phyloP scores from a whole-genome alignment of 2,329 filamentous ascomycete species.

The Beauveria caledonica region DNA sequence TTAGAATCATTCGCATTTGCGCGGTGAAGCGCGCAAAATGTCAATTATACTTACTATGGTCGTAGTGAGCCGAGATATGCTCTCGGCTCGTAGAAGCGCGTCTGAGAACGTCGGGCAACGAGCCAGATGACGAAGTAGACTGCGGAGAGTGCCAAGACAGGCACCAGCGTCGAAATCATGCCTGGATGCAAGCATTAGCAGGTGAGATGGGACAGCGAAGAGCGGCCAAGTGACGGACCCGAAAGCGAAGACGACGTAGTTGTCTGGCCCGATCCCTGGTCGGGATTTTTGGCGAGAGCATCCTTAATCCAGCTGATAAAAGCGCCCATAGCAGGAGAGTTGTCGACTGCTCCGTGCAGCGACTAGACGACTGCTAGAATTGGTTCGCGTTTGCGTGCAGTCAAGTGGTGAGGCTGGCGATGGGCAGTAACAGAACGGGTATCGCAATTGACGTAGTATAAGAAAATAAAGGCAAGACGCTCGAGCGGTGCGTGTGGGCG shows the following conservation, averaged over 20 bases:
- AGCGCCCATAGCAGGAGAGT: slow-evolving; percentile 25
- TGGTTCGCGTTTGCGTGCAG: slow-evolving; percentile 5
- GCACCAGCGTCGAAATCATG: slow-evolving; percentile 44
- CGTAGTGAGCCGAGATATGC: slow-evolving; percentile 41
- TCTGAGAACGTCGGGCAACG: slow-evolving; percentile 36
- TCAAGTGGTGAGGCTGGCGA: background rate
- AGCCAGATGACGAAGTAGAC: slow-evolving; percentile 46
- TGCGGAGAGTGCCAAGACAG: slow-evolving; percentile 39
- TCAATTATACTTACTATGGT: slow-evolving; percentile 34
- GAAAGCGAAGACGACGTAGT: slow-evolving; percentile 27
- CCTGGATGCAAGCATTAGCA: slow-evolving; percentile 17
- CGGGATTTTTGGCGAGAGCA: slow-evolving; percentile 19
- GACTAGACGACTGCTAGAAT: slow-evolving; percentile 6
- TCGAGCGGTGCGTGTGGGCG: slow-evolving; percentile 1
- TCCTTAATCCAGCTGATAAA: slow-evolving; percentile 32
- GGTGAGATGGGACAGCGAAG: background rate
- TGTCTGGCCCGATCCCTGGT: slow-evolving; percentile 18
- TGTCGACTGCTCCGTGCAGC: slow-evolving; percentile 11
- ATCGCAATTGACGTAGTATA: background rate
- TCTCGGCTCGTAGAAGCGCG: slow-evolving; percentile 48
- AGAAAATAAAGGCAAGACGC: background rate
- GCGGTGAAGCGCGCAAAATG: background rate
- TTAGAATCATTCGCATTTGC: no score
- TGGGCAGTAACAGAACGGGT: background rate
- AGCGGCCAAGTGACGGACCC: slow-evolving; percentile 20